Evolutionary conservation across 805 yeast genomes (phyloP), one percentile per base, ranked within the genome.

Genomic region (Clavispora fructus): DNA sequence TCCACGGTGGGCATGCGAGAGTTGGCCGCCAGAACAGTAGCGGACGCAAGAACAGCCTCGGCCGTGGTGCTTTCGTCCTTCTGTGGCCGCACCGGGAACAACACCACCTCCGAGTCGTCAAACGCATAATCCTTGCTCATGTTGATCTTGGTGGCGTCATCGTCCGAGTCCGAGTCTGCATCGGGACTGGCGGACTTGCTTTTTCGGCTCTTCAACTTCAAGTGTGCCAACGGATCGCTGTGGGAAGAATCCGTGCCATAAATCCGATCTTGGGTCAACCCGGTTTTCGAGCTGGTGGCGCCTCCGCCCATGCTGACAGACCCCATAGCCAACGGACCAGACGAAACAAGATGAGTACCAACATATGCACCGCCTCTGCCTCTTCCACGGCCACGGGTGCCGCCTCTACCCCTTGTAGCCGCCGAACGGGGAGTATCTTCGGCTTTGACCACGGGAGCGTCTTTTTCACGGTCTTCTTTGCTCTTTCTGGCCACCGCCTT

Each of bases 401-500:
- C 55, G 10, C 69, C 65, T 25, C 71, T 51, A 8, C 68, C 66
- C 13, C 54, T 41, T 7, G 54, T 41, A 6, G 46, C 12, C 1
- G 39, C 49, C 7, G 32, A 31, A 39, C 71, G 44, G 1, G 49
- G 45, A 8, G 16, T 30, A 46, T 55, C 55, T 46, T 68, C 73
- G 25, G 54, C 69, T 48, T 74, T 67, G 52, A 72, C 76, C 7
- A 54, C 59, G 5, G 90, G 89, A 0, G 90, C 91, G 45, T 79
- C 78, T 26, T 86, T 82, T 19, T 82, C 96, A 62, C 96, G 73
- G 55, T 89, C 96, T 55, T 87, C 91, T 55, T 87, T 84, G 10
- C 89, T 69, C 61, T 88, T 81, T 65, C 97, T 74, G 0, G 90
- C 90, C 38, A 91, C 96, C 2, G 75, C 83, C 63, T 91, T 91